These are phyloP conservation scores for Darksidea phi DNA, from an alignment of 495 filamentous ascomycete species.

Conservation along the genomic window DNA sequence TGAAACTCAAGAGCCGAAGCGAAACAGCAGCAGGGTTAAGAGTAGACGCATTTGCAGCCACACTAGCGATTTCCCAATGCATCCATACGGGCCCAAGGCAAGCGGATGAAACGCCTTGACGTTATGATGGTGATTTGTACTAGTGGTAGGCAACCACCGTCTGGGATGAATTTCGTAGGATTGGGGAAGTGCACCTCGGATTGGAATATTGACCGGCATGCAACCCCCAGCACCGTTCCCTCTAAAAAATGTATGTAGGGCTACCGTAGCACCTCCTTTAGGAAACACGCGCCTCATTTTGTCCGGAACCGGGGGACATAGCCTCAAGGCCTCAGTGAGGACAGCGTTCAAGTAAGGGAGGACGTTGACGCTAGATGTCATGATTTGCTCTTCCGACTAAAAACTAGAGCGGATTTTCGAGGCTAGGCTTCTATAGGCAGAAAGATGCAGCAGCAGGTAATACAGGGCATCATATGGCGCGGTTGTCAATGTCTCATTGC, in stretches of 20 bases:
- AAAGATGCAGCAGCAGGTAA: slow-evolving; percentile 13
- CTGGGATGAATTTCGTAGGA: neutral
- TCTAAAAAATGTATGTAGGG: slow-evolving; percentile 10
- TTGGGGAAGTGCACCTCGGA: neutral
- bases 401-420: slow-evolving; percentile 18
- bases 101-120: slow-evolving; percentile 21
- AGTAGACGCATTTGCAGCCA: slow-evolving; percentile 24
- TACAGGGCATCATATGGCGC: slow-evolving; percentile 18
- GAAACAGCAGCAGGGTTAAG: slow-evolving; percentile 39
- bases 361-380: neutral
- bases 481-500: slow-evolving; percentile 22
- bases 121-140: slow-evolving; percentile 7
- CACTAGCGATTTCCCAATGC: slow-evolving; percentile 19
- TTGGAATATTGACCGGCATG: slow-evolving; percentile 11
- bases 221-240: slow-evolving; percentile 38
- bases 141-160: slow-evolving; percentile 6
- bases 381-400: slow-evolving; percentile 7
- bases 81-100: slow-evolving; percentile 15
- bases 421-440: neutral
- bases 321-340: slow-evolving; percentile 20
- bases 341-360: slow-evolving; percentile 31
- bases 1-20: slow-evolving; percentile 15
- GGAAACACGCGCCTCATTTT: slow-evolving; percentile 14
- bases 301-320: slow-evolving; percentile 28
- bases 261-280: neutral